These are phyloP conservation scores for Schizophyllum amplum DNA, from an alignment of 1,284 basidiomycete species.

Conservation along the genomic window DNA sequence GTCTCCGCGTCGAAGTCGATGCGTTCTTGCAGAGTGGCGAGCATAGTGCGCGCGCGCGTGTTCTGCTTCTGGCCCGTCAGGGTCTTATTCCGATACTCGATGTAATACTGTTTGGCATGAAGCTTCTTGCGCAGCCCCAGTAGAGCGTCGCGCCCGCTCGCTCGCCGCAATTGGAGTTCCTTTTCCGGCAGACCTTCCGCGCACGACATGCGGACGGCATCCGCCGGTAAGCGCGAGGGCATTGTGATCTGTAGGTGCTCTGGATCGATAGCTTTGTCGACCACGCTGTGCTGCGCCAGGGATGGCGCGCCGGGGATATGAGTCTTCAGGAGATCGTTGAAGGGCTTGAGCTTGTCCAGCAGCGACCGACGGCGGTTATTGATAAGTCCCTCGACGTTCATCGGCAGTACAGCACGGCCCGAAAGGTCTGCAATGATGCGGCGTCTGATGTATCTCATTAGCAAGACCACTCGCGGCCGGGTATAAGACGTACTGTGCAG, in stretches of 20 bases:
- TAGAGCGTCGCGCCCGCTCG: too few species aligned
- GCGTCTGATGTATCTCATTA: conserved; percentile 2
- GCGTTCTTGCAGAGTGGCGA: too few species aligned
- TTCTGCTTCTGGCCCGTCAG: conserved; percentile 5
- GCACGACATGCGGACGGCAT: not conserved
- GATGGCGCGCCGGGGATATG: conserved; percentile 8
- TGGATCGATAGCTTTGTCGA: not conserved
- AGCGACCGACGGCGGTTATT: conserved; percentile 6
- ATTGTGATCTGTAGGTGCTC: conserved; percentile 4
- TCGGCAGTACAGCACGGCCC: too few species aligned
- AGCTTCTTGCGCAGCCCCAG: conserved; percentile 7
- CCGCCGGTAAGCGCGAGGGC: not conserved
- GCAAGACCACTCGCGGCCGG: too few species aligned
- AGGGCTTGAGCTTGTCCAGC: conserved; percentile 5
- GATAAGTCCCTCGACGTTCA: too few species aligned
- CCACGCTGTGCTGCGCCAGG: not conserved
- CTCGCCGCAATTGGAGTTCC: conserved; percentile 2
- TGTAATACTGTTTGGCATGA: conserved; percentile 10
- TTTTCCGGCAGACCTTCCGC: not conserved
- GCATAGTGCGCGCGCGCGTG: conserved; percentile 4
- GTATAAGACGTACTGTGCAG: too few species aligned
- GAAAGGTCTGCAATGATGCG: not conserved
- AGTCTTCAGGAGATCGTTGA: conserved; percentile 6
- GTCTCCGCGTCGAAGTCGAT: too few species aligned
- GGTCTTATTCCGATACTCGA: conserved; percentile 10